Evolutionary conservation across 768 basidiomycete genomes (phyloP), one percentile per base, ranked within the genome.

Genomic region (Trametes villosa): DNA sequence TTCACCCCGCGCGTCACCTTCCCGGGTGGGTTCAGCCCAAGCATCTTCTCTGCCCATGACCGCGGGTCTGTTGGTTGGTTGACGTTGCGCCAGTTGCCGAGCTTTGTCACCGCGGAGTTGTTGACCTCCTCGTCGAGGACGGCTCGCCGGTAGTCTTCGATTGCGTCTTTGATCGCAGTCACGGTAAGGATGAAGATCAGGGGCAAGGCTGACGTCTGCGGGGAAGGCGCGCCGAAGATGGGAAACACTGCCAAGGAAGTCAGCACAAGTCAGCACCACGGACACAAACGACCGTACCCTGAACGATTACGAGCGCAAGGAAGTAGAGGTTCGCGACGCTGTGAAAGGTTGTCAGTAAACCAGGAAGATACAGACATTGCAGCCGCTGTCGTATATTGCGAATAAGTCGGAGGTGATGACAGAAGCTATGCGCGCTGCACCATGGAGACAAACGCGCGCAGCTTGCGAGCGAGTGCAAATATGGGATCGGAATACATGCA

Each of bases 301-400:
- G 91, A 13, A 95, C 77, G 51, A 96, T 78, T 64, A 94, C 91
- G n/a, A 91, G 79, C 2, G 81, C 81, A 49, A 96, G 75, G 79
- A 97, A 98, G 78, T 94, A 99, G 46, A 98, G 76, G 74, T 98
- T 98, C 59, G 95, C 95, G 50, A 94, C 86, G 38, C 90, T 90
- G 68, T 9, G 30, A 38, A 30, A 7, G 27, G 12, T 26, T 4
- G 22, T 18, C 3, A 36, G 29, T 54, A 48, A 68, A 47, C 57
- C 47, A 41, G 67, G 46, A 40, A 54, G 46, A 26, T 38, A 41
- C 30, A 13, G 9, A 44, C 17, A 38, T 3, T 1, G 8, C 24
- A 51, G 17, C 44, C 20, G 15, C 4, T 11, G 36, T 38, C 4
- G 13, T 38, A 53, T 8, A 12, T 8, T 24, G 30, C n/a, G 5